Evolutionary conservation across 176 grass and related monocot species (phyloP).

Genomic region (Triticum timopheevii): DNA sequence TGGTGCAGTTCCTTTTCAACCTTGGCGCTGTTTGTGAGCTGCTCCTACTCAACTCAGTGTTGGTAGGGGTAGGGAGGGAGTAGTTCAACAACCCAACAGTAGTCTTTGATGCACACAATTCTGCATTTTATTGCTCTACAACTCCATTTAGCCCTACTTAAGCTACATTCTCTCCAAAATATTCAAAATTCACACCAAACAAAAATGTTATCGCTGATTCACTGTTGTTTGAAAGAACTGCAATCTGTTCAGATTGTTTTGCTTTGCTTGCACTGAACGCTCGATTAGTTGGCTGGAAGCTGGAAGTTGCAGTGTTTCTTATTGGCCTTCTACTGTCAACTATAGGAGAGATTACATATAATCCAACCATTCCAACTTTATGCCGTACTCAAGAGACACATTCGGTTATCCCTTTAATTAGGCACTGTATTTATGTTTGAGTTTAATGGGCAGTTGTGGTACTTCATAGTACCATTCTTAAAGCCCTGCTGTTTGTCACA

Average conservation of each 20-base stretch:
- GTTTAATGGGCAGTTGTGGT: background rate
- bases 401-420: conserved; percentile 2
- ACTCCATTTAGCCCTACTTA: conserved; percentile 3
- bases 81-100: conserved; percentile 36
- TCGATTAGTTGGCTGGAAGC: background rate
- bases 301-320: background rate
- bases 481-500: background rate
- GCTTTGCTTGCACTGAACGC: background rate
- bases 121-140: background rate
- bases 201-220: background rate
- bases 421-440: background rate
- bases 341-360: conserved; percentile 23
- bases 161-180: conserved; percentile 12
- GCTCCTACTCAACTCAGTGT: conserved; percentile 9
- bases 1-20: conserved; percentile 7
- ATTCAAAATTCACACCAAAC: background rate
- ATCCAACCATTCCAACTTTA: conserved; percentile 1
- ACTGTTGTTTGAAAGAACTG: background rate
- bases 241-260: conserved; percentile 4
- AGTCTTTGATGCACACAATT: background rate
- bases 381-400: conserved; percentile 6
- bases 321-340: background rate
- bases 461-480: conserved; percentile 25
- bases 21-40: conserved; percentile 24
- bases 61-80: conserved; percentile 5